These are phyloP conservation scores for Blastobotrys muscicola DNA, from an alignment of 805 yeast species.

Conservation along the genomic window DNA sequence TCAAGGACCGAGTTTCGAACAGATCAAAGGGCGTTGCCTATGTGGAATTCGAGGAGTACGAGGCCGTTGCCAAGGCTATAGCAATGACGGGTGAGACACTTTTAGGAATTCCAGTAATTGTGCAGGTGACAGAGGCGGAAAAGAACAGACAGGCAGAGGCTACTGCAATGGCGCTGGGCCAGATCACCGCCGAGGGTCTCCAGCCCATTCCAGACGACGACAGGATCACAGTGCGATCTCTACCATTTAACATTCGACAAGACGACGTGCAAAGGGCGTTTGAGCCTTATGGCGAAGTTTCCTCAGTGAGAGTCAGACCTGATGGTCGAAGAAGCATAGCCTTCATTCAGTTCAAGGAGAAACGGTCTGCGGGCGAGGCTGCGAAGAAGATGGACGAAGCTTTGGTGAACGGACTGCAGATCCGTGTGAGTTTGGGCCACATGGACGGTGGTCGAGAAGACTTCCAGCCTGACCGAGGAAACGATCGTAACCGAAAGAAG, in stretches of 20 bases:
- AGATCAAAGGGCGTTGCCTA: conserved; percentile 30
- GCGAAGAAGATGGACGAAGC: conserved; percentile 24
- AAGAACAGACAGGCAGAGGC: conserved; percentile 23
- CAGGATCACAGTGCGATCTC: conserved; percentile 25
- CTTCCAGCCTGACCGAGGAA: not conserved
- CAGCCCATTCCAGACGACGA: conserved; percentile 7
- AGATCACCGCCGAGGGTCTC: not conserved
- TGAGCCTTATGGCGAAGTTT: conserved; percentile 55
- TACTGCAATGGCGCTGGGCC: conserved; percentile 4
- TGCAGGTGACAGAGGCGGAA: conserved; percentile 27
- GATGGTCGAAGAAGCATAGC: not conserved
- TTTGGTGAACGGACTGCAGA: conserved; percentile 21
- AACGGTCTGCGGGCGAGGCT: conserved; percentile 19
- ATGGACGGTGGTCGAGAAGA: conserved; percentile 7
- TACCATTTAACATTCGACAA: conserved; percentile 40
- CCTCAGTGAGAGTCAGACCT: conserved; percentile 46
- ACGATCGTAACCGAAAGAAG: not conserved
- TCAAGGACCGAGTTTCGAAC: conserved; percentile 24
- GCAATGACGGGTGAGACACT: conserved; percentile 26
- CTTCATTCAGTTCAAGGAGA: not conserved
- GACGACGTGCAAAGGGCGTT: conserved; percentile 64
- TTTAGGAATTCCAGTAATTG: conserved; percentile 28
- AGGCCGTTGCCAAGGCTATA: conserved; percentile 24
- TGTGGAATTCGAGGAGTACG: conserved; percentile 25
- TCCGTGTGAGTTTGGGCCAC: conserved; percentile 19